A percentile compares a stretch with the other conserved stretches of the same genome.
Conservation (phyloP, 139 green algal genomes). For the Tetradesmus obliquus region DNA sequence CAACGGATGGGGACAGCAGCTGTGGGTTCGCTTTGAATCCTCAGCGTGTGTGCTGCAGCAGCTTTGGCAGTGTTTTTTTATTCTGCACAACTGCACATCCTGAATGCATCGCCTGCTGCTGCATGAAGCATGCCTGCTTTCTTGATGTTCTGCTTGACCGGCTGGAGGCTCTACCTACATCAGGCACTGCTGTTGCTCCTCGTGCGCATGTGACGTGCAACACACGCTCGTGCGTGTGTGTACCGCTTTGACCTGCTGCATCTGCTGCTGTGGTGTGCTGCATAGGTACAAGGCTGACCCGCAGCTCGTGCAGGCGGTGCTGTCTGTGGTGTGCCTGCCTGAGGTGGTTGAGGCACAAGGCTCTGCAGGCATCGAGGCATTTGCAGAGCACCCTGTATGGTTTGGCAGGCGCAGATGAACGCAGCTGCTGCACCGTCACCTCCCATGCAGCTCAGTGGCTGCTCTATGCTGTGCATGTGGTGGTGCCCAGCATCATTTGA, state of each 20-base stretch:
- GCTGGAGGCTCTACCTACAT: too few species aligned
- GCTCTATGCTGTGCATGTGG: too few species aligned
- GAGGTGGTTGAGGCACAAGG: conserved; percentile 9
- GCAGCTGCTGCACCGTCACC: too few species aligned
- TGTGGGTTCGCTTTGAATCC: background rate
- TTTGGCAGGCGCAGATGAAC: background rate
- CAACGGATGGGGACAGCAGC: background rate
- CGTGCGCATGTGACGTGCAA: too few species aligned
- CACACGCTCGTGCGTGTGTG: background rate
- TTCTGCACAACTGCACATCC: too few species aligned
- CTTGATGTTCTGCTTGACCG: background rate
- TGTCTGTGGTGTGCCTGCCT: conserved; percentile 24
- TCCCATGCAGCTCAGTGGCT: too few species aligned
- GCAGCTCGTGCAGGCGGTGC: conserved; percentile 10
- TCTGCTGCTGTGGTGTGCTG: background rate
- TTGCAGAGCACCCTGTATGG: conserved; percentile 32
- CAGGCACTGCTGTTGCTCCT: background rate
- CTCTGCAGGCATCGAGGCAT: conserved; percentile 16
- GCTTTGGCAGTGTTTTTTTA: background rate
- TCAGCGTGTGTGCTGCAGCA: background rate
- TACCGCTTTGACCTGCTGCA: background rate
- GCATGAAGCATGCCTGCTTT: background rate
- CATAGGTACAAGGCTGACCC: conserved; percentile 20
- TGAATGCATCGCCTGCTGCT: too few species aligned
- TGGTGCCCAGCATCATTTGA: too few species aligned